Conservation (phyloP, 345 rosid genomes). For the Pugionium dolabratum region DNA sequence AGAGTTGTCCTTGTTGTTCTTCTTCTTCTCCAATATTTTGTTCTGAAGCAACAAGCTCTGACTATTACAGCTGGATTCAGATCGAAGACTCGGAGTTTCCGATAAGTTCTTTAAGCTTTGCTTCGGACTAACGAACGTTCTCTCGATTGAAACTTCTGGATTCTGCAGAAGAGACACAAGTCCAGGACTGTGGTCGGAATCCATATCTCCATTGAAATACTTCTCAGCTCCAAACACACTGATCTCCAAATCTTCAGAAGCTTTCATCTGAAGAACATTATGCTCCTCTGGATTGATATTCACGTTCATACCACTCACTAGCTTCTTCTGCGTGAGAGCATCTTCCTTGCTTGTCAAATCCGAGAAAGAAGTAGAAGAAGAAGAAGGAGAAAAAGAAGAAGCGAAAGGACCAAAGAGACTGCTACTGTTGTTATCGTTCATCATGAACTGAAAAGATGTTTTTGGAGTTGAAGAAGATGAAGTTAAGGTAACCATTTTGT, state of each 20-base stretch:
- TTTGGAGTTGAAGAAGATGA: slow-evolving; percentile 39
- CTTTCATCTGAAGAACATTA: slow-evolving; percentile 39
- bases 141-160: slow-evolving; percentile 27
- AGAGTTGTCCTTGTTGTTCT: slow-evolving; percentile 38
- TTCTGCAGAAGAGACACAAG: slow-evolving; percentile 25
- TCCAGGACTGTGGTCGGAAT: slow-evolving; percentile 44
- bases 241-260: slow-evolving; percentile 61
- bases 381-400: slow-evolving; percentile 53
- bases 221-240: slow-evolving; percentile 85
- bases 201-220: slow-evolving; percentile 68
- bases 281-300: slow-evolving; percentile 19
- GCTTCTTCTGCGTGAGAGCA: slow-evolving; percentile 40
- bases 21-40: slow-evolving; percentile 43
- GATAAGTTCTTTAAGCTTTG: slow-evolving; percentile 36
- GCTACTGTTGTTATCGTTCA: slow-evolving; percentile 34
- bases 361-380: slow-evolving; percentile 41
- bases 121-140: slow-evolving; percentile 22
- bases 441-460: slow-evolving; percentile 36
- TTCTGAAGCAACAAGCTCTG: slow-evolving; percentile 67
- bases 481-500: slow-evolving; percentile 21
- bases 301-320: slow-evolving; percentile 30
- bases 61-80: slow-evolving; percentile 57
- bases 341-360: slow-evolving; percentile 50
- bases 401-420: slow-evolving; percentile 49
- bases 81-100: slow-evolving; percentile 34